Evolutionary conservation across 768 basidiomycete genomes (phyloP), one percentile per base, ranked within the genome.

Genomic region (Phlegmacium glaucopus): DNA sequence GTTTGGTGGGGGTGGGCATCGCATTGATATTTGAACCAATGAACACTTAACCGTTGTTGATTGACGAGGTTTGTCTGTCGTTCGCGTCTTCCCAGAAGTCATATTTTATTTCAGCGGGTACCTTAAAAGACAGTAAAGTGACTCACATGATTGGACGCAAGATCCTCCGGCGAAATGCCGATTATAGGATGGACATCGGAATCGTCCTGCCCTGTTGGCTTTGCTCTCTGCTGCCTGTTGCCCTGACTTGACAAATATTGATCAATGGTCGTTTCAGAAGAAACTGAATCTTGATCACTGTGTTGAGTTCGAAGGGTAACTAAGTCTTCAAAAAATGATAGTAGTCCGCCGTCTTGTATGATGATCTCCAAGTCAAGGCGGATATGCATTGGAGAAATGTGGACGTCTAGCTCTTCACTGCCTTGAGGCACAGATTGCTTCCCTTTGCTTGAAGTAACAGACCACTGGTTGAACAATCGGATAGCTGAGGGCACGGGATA

Each of bases 341-440:
- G 58, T 38, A 72, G 65, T 49, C 62, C 70, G 42, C 63, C 57
- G 55, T 67, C 54, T 49, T 69, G 59, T 42, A 79, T 53, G 15
- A 72, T 53, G 45, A 69, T 61, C 28, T 65, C 75, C 39, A 90
- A 67, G 61, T 94, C 90, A 22, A 89, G 43, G 58, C 91, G 90
- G n/a, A 87, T 35, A 57, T 93, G 91, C 9, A 94, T 55, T 9
- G 92, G 86, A 9, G 70, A 69, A 7, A 79, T 41, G n/a, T 61
- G 59, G n/a, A 80, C 57, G 25, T 75, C 68, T 27, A 81, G 42
- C 4, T 69, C 57, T 36, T 56, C 50, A 6, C 27, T 30, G 11
- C 27, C 43, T 8, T 29, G 18, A 6, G 25, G 17, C 9, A 12
- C 11, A 9, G 28, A n/a, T 30, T 11, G 22, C 22, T 28, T 47